Conservation (phyloP, 2,329 filamentous ascomycete genomes). For the Cladosporium austrohemisphaericum region DNA sequence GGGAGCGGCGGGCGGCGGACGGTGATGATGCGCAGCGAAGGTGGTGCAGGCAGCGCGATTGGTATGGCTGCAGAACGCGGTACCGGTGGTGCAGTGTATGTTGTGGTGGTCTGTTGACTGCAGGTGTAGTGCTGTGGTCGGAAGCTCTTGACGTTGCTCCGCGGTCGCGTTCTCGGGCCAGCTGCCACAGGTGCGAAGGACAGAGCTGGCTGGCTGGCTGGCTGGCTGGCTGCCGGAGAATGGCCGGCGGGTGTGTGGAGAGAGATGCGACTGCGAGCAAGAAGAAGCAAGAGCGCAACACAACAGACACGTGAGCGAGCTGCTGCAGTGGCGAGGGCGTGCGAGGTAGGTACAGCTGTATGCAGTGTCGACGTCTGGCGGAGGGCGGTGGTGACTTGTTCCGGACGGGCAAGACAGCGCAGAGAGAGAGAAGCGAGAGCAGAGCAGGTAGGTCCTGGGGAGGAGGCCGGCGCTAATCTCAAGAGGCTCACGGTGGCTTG, state of each 20-base stretch:
- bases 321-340: too few species aligned
- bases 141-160: constrained; percentile 12
- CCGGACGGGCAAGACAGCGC: not conserved
- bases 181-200: not conserved
- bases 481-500: not conserved
- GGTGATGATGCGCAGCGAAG: not conserved
- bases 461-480: constrained; percentile 8
- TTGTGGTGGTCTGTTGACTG: not conserved
- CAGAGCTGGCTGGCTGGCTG: not conserved
- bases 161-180: constrained; percentile 12
- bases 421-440: too few species aligned
- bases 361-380: too few species aligned
- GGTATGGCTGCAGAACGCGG: not conserved
- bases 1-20: not conserved
- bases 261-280: too few species aligned
- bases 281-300: too few species aligned
- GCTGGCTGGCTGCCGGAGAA: not conserved
- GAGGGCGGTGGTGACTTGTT: too few species aligned
- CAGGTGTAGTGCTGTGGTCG: not conserved
- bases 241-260: not conserved
- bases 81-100: not conserved
- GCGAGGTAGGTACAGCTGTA: too few species aligned
- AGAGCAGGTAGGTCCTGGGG: not conserved
- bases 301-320: too few species aligned
- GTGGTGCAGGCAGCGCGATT: not conserved